Evolutionary conservation across 2,329 filamentous ascomycete genomes (phyloP), one percentile per base, ranked within the genome.

Genomic region (Colletotrichum theobromicola): DNA sequence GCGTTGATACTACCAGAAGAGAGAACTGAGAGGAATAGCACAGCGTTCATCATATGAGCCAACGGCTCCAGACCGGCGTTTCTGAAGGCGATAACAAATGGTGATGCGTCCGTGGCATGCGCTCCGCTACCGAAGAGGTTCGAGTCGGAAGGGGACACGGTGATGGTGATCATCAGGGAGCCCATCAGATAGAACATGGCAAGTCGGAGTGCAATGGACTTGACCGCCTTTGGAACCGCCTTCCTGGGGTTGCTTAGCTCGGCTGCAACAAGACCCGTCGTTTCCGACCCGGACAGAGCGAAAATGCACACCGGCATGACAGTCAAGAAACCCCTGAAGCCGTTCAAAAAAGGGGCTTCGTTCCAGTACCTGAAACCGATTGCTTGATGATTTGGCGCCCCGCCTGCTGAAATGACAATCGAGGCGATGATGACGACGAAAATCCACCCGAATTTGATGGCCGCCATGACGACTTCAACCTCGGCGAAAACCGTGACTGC

Each of bases 311-410:
- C 12, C 87, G 89, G 73, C 77, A 91, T 87, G 12, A 90, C 88
- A 15, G 85, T 84, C 78, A 90, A 90, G 78, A 91, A 88, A 5
- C 85, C 85, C 74, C 86, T 87, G 81, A 87, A 87, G 53, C 85
- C 85, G 70, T 88, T 80, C 2, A 81, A 84, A 9, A 66, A 66
- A 35, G 75, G 18, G 83, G 79, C 35, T 78, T 79, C 74, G 76
- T 85, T 84, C 86, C 86, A 87, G 78, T 87, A 87, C 6, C 82
- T 80, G 78, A 87, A 87, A 4, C 86, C 86, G 2, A 85, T 82
- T 1, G 83, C 77, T 12, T 80, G 80, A 21, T 85, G 83, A 16
- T 42, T 62, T 5, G 60, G 60, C 1, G 82, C 85, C 7, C 85
- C 85, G 9, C 86, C 85, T 15, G 85, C 85, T 8, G 84, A 85